Conservation (phyloP, 768 basidiomycete genomes). For the Pisolithus tinctorius region DNA sequence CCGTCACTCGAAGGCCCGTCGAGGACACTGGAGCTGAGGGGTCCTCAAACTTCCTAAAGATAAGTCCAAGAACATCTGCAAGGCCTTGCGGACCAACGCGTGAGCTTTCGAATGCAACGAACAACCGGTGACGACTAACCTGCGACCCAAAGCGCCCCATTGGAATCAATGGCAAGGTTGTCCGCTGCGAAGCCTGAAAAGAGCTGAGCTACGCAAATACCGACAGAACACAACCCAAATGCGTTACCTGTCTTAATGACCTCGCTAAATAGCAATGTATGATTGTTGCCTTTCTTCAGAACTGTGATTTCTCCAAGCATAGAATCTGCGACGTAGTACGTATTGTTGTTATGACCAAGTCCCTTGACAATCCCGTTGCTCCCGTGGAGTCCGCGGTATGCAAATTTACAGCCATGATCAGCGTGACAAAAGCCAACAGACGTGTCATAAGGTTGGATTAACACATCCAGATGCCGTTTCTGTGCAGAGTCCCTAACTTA, state of each 20-base stretch:
- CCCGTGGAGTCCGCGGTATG: conserved; percentile 40
- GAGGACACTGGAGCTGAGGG: conserved; percentile 38
- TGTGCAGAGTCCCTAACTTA: conserved; percentile 5
- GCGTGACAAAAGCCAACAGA: conserved; percentile 63
- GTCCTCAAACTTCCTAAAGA: conserved; percentile 36
- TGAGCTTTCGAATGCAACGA: neutral
- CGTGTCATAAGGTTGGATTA: conserved; percentile 32
- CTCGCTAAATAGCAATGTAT: conserved; percentile 51
- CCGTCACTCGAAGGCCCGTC: conserved; percentile 44
- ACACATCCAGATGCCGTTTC: conserved; percentile 16
- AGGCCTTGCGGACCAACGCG: conserved; percentile 29
- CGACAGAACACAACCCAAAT: conserved; percentile 2
- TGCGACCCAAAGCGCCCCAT: conserved; percentile 59
- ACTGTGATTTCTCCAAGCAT: conserved; percentile 41
- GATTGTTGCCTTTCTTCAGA: conserved; percentile 52
- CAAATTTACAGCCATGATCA: conserved; percentile 54
- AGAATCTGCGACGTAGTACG: conserved; percentile 51
- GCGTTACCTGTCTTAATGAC: conserved; percentile 44
- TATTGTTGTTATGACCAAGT: conserved; percentile 39
- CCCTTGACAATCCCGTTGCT: conserved; percentile 60
- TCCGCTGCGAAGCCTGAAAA: conserved; percentile 46
- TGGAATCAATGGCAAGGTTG: conserved; percentile 52
- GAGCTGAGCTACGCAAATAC: conserved; percentile 1
- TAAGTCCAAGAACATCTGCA: conserved; percentile 31
- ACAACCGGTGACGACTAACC: conserved; percentile 28